phyloP scores from a whole-genome alignment of 2,329 filamentous ascomycete species.

The Davidsoniella virescens region DNA sequence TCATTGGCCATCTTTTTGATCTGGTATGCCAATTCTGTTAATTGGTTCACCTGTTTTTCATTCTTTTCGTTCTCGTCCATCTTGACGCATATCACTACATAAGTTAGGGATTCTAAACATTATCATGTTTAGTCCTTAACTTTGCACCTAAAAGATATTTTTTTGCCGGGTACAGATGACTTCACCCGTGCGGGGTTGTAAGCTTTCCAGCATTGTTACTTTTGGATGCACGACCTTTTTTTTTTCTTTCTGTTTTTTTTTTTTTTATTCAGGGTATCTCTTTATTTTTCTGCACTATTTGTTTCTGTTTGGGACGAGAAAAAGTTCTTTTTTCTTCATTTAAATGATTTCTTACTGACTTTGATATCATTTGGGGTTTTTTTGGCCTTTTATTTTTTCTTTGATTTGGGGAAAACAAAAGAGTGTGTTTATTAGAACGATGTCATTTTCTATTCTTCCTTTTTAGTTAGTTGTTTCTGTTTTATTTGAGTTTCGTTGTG shows the following conservation, averaged over 20 bases:
- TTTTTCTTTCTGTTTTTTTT: conserved; percentile 5
- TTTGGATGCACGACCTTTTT: not conserved
- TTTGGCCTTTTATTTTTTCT: not conserved
- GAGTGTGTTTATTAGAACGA: no score
- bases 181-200: not conserved
- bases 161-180: not conserved
- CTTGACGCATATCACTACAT: not conserved
- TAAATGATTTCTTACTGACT: not conserved
- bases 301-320: not conserved
- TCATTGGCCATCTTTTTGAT: not conserved
- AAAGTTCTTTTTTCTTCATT: not conserved
- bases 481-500: not conserved
- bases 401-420: not conserved
- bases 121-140: not conserved
- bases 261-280: not conserved
- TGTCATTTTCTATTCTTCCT: not conserved
- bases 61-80: conserved; percentile 1
- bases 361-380: not conserved
- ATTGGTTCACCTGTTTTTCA: not conserved
- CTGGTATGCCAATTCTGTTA: not conserved
- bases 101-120: not conserved
- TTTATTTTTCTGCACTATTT: not conserved
- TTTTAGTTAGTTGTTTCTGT: not conserved
- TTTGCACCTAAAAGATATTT: not conserved
- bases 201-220: not conserved